Conservation (phyloP, 2,329 filamentous ascomycete species). For the Daldinia sp. region DNA sequence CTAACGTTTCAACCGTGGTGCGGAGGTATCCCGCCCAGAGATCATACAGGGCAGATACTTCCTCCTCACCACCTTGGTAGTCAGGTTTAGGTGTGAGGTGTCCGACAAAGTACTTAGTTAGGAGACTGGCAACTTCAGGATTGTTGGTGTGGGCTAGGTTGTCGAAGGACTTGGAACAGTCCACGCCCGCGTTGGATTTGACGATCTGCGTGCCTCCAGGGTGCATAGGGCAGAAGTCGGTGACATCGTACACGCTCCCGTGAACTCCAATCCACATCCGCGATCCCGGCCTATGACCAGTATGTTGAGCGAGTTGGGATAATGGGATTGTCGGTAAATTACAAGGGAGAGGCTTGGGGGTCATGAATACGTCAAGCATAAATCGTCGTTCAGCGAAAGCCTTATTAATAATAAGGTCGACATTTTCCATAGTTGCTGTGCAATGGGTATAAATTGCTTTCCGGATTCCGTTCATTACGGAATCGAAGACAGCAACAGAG, state of each 20-base stretch:
- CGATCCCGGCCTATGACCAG: conserved; percentile 57
- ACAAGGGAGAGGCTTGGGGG: conserved; percentile 60
- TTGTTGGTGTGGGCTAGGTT: conserved; percentile 64
- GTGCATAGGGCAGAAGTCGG: conserved; percentile 62
- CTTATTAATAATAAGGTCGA: conserved; percentile 59
- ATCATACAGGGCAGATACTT: conserved; percentile 57
- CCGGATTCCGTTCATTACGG: conserved; percentile 63
- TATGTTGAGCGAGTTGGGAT: conserved; percentile 59
- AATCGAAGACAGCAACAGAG: conserved; percentile 59
- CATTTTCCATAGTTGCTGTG: conserved; percentile 59
- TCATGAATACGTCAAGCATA: conserved; percentile 67
- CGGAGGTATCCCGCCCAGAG: conserved; percentile 60
- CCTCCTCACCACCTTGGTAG: conserved; percentile 51
- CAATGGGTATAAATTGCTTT: conserved; percentile 63
- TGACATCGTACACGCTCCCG: conserved; percentile 62
- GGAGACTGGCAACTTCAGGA: conserved; percentile 60
- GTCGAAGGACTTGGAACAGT: conserved; percentile 62
- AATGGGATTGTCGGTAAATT: conserved; percentile 59
- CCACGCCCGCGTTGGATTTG: conserved; percentile 62
- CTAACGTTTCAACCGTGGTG: conserved; percentile 59
- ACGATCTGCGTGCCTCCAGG: conserved; percentile 62
- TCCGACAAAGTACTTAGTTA: conserved; percentile 64
- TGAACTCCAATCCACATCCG: conserved; percentile 62
- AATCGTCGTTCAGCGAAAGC: conserved; percentile 64
- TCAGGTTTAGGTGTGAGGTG: conserved; percentile 60